Conservation (phyloP, 495 filamentous ascomycete species). For the Tetracladium setigerum region DNA sequence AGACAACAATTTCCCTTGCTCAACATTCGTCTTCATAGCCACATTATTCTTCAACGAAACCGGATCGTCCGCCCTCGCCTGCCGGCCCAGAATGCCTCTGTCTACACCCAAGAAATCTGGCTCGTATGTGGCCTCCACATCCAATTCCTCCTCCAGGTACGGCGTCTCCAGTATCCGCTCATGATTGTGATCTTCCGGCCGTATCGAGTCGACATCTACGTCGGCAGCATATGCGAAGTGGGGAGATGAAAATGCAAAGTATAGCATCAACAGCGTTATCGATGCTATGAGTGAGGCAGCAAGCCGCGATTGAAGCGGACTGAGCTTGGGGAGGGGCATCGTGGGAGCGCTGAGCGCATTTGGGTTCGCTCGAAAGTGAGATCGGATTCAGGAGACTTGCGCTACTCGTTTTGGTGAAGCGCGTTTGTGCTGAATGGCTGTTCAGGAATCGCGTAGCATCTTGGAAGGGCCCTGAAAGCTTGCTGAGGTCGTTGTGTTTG, state of each 20-base stretch:
- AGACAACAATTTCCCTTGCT: constrained; percentile 47
- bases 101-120: constrained; percentile 34
- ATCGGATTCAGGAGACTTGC: no score
- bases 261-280: constrained; percentile 45
- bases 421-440: no score
- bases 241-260: constrained; percentile 44
- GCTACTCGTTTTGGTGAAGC: no score
- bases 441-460: no score
- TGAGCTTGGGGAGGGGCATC: constrained; percentile 28
- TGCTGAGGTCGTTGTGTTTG: no score
- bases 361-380: no score
- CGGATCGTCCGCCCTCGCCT: constrained; percentile 30
- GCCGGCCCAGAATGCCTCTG: constrained; percentile 56
- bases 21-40: constrained; percentile 43
- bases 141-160: constrained; percentile 27
- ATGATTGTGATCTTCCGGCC: constrained; percentile 38
- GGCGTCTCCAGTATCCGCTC: constrained; percentile 27
- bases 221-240: constrained; percentile 50
- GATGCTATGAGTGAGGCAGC: constrained; percentile 54
- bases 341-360: constrained; percentile 12
- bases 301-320: constrained; percentile 61
- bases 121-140: constrained; percentile 20
- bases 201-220: constrained; percentile 38
- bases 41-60: constrained; percentile 55
- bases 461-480: no score